Evolutionary conservation across 139 green algal genomes (phyloP).

Genomic region (Auxenochlorella protothecoides): DNA sequence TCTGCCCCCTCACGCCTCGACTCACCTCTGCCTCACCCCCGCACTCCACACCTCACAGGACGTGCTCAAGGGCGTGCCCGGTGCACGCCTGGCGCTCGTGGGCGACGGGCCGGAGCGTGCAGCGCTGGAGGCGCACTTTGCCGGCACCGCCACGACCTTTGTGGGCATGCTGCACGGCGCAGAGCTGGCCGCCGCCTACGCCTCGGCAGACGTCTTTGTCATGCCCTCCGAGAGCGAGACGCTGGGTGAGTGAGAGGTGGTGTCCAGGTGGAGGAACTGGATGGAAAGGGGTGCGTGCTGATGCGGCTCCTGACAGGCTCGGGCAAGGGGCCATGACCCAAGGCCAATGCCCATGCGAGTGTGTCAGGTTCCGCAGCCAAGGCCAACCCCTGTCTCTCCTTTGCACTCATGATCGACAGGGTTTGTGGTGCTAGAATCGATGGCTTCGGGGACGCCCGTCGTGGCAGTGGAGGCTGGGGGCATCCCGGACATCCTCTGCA

Average conservation of each 20-base stretch:
- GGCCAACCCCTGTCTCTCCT: not conserved
- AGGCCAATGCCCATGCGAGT: not conserved
- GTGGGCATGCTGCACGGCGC: constrained; percentile 70
- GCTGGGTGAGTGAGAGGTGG: constrained; percentile 34
- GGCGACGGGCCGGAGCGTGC: constrained; percentile 75
- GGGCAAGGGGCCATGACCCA: not conserved
- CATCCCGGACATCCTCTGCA: constrained; percentile 80
- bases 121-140: constrained; percentile 56
- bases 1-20: not conserved
- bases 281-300: not conserved
- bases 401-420: constrained; percentile 9
- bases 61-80: constrained; percentile 52
- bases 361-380: not conserved
- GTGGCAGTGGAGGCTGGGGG: constrained; percentile 84
- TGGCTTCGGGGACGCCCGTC: constrained; percentile 81
- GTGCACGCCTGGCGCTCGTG: constrained; percentile 75
- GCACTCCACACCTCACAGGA: constrained; percentile 12
- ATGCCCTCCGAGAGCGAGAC: constrained; percentile 92
- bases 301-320: not conserved
- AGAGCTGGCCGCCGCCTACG: constrained; percentile 85
- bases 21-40: not conserved
- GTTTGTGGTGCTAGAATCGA: constrained; percentile 97
- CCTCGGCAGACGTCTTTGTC: constrained; percentile 86
- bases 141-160: constrained; percentile 25
- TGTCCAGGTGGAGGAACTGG: not conserved